phyloP scores from a whole-genome alignment of 768 basidiomycete genomes.

The Tricholoma saponaceum region DNA sequence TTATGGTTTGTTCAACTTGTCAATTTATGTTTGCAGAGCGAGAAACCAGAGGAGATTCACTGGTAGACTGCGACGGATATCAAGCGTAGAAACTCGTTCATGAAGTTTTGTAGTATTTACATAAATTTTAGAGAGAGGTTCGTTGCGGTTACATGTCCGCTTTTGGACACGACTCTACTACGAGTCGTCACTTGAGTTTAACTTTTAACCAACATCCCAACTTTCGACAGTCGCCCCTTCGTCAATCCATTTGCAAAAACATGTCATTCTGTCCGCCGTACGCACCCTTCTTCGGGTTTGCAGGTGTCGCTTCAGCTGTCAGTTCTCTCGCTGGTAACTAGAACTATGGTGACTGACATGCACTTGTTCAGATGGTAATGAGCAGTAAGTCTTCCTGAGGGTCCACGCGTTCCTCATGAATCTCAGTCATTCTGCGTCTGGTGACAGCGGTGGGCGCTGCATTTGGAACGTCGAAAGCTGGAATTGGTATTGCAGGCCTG shows the following conservation, averaged over 20 bases:
- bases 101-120: neutral
- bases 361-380: constrained; percentile 75
- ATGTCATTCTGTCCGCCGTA: constrained; percentile 86
- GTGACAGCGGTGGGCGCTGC: constrained; percentile 85
- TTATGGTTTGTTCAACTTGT: neutral
- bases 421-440: constrained; percentile 4
- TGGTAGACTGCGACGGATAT: neutral
- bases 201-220: neutral
- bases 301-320: constrained; percentile 91
- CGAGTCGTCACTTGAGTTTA: too few relatives aligned
- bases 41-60: neutral
- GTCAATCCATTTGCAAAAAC: constrained; percentile 1
- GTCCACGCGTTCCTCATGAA: neutral
- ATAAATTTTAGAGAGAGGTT: too few relatives aligned
- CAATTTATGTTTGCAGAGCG: neutral
- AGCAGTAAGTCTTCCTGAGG: constrained; percentile 66
- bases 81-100: neutral
- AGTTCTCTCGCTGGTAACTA: constrained; percentile 24
- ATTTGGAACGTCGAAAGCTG: constrained; percentile 93
- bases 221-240: neutral
- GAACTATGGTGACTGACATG: neutral
- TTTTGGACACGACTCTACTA: neutral
- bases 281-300: constrained; percentile 98
- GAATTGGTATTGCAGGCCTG: constrained; percentile 94
- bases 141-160: neutral